Base-by-base conservation (phyloP, 2,329 filamentous ascomycete species). In the Fusarium albosuccineum region DNA sequence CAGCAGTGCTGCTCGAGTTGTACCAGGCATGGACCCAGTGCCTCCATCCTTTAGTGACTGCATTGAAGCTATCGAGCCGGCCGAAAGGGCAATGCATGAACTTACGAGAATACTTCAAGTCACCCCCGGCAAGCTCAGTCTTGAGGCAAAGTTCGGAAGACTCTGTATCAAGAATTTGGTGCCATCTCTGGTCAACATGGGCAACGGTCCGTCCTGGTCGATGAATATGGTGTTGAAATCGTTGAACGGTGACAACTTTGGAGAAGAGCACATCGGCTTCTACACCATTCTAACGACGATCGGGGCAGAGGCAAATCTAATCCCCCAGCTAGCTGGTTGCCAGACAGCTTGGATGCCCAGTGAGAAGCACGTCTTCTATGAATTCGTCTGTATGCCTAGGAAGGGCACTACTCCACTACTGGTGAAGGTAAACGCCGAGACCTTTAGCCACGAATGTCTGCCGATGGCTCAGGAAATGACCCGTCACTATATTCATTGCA, bases 401-500 rank as follows among this genome's bases (percentile, higher is more conserved):
- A 34, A 62, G 2, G 40, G 44, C 34, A 34, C 16, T 4, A 29
- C 62, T 13, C 30, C 44, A 2, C 67, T 75, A 45, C 36, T 68
- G 13, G 54, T 79, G 5, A 72, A 75, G 17, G 59, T 79, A 2
- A 69, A 78, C 22, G 72, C 74, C 7, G 41, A 70, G 5, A 74
- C 61, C 1, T 75, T 74, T 22, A 29, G 52, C 2, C 67, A 73
- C 53, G 46, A 48, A 13, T 77, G 70, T 36, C 62, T 63, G 29
- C 65, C 70, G 3, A 33, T 49, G 27, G 34, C 13, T 6, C 48
- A 68, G 11, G 71, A 75, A 13, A 13, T 75, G 3, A 68, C 66
- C 3, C 36, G 56, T n/a, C 46, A 74, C 3, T 71, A 70, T 34
- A 45, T 79, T 3, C 77, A 79, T 29, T 79, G 77, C 33, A 57